Conservation (phyloP, 306 rosid species). For the Cicer judaicum region DNA sequence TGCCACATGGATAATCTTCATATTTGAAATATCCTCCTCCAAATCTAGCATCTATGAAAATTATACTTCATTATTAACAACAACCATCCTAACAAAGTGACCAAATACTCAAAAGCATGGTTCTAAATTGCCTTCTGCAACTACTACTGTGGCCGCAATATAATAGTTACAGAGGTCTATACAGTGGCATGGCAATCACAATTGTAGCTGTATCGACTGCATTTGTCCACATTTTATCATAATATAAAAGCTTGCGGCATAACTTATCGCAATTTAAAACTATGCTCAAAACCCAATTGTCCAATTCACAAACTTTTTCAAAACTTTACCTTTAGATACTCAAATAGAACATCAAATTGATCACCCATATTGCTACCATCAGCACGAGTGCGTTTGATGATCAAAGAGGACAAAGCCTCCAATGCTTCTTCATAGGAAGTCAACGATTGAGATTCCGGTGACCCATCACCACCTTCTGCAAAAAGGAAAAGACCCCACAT, state of each 20-base stretch:
- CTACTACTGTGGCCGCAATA: too few species aligned
- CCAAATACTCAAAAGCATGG: not conserved
- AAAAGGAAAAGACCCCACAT: conserved; percentile 20
- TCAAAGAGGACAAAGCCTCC: conserved; percentile 85
- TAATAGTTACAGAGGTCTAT: too few species aligned
- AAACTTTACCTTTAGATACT: conserved; percentile 66
- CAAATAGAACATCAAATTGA: conserved; percentile 66
- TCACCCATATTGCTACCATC: conserved; percentile 80
- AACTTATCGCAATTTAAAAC: too few species aligned
- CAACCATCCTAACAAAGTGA: conserved; percentile 30
- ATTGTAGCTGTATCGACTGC: too few species aligned
- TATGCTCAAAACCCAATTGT: not conserved
- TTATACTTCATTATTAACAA: conserved; percentile 24
- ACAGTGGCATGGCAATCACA: too few species aligned
- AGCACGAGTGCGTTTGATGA: conserved; percentile 82
- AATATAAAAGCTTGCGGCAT: too few species aligned
- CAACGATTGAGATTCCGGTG: conserved; percentile 46
- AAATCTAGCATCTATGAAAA: conserved; percentile 75
- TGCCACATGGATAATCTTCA: conserved; percentile 98
- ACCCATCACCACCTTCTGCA: conserved; percentile 53
- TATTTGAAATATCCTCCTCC: conserved; percentile 73
- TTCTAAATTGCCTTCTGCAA: too few species aligned
- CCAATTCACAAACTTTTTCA: conserved; percentile 29
- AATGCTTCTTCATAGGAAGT: conserved; percentile 80
- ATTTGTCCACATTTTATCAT: too few species aligned